Base-by-base conservation (phyloP, 1,284 basidiomycete genomes). In the Gomphus sp. region DNA sequence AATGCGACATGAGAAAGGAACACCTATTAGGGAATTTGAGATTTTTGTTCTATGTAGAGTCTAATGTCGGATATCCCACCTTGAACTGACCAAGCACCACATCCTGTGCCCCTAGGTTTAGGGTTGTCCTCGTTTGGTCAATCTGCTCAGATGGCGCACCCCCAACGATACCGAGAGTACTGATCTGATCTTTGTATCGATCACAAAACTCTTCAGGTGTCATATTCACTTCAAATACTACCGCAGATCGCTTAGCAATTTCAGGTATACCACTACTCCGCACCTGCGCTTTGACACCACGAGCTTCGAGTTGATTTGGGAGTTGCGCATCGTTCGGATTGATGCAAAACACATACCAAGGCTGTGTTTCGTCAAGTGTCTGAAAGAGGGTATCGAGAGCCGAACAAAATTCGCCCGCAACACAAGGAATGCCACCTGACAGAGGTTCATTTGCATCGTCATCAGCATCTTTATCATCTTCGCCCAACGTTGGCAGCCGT, bases 301-400 rank as follows among this genome's bases (percentile, higher is more conserved):
- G 80, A 2, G 91, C 91, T 74, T 99, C 96, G 59, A 97, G 76
- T 71, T 98, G 94, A 68, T 93, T 93, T 34, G 94, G 91, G 18
- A 98, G 74, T 70, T 97, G 93, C 18, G 91, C 89, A 73, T 98
- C 94, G 69, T 98, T 98, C 10, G 94, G 93, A 66, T 92, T 93
- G 63, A 98, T 72, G 68, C 93, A 97, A 72, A 97, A 90, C 5
- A 97, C 80, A 67, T 88, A 90, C 95, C 95, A 98, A 1, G 85
- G 76, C 73, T 97, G 92, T 12, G 91, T 89, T 64, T 97, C 94
- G 59, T 90, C 86, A 22, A 98, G 77, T 0, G 93, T 95, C 63
- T 92, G 85, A 65, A 98, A 91, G 5, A 98, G 79, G 0, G 86
- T 88, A 66, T 92, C 87, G 37, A 98, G 73, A 0, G 93, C 91